phyloP scores from a whole-genome alignment of 2,329 filamentous ascomycete genomes.

The Beauveria caledonica region DNA sequence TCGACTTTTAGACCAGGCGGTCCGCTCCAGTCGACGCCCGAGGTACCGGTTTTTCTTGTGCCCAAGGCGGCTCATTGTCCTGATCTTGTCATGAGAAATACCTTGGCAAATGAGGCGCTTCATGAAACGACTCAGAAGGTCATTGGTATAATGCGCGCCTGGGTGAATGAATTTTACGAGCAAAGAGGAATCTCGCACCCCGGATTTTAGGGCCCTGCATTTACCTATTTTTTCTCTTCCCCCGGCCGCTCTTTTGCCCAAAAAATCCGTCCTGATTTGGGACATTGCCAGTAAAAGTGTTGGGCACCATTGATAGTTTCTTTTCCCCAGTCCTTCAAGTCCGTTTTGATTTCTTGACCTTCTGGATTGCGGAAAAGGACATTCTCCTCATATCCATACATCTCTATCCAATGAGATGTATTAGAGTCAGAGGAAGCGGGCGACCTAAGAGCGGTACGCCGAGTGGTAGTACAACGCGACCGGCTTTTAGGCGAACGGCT shows the following conservation, averaged over 20 bases:
- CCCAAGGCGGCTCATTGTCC: constrained; percentile 47
- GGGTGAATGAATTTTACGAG: constrained; percentile 49
- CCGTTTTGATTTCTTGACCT: background rate
- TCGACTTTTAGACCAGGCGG: constrained; percentile 7
- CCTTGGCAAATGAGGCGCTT: constrained; percentile 47
- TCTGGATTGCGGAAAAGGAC: background rate
- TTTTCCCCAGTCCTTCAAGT: background rate
- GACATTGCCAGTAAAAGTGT: too few species aligned
- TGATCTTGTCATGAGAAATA: constrained; percentile 56
- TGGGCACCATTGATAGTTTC: too few species aligned
- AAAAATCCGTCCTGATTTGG: too few species aligned
- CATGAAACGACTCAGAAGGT: constrained; percentile 47
- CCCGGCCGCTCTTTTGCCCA: too few species aligned
- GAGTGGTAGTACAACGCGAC: background rate
- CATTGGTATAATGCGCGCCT: constrained; percentile 49
- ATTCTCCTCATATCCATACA: background rate
- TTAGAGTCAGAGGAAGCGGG: too few species aligned
- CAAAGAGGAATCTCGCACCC: constrained; percentile 8
- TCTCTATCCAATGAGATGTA: too few species aligned
- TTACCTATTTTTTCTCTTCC: too few species aligned
- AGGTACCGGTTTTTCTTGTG: constrained; percentile 33
- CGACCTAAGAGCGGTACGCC: too few species aligned
- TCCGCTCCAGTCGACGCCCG: constrained; percentile 33
- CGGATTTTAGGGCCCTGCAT: background rate
- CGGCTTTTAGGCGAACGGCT: background rate